Evolutionary conservation across 495 filamentous ascomycete genomes (phyloP), one percentile per base, ranked within the genome.

Genomic region (Aspergillus nanangensis): DNA sequence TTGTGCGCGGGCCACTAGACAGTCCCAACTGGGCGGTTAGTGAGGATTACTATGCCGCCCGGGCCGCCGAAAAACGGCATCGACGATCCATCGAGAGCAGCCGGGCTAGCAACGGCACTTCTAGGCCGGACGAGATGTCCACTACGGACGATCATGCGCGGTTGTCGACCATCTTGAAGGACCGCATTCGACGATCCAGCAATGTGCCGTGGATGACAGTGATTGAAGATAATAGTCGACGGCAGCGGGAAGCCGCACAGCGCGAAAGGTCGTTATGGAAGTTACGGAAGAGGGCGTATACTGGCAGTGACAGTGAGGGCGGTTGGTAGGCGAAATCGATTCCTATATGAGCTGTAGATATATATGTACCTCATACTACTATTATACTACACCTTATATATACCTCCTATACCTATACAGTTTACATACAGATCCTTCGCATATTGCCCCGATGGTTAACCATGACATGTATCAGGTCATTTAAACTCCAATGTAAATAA

Each of bases 1-100:
- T 82, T 1, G 76, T 80, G 8, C 65, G 76, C 20, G 79, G 79
- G 0, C 63, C 67, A 21, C 43, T 80, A 10, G 78, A 77, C 53
- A 74, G 65, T 31, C 76, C 75, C 2, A 72, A 72, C 23, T 77
- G 74, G 75, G 72, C 72, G 19, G 53, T 72, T 35, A 70, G 64
- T 36, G 70, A 75, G 44, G 70, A 73, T 42, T 73, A 71, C 45
- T 45, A 71, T 29, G 60, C 64, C 11, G 69, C 69, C 3, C 63
- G 66, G 17, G 61, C 69, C 5, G 69, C 60, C 10, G 65, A 70
- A 41, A 58, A 61, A 29, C 58, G 60, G 13, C 59, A 67, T 33
- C 61, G 67, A 11, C 11, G n/a, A n/a, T n/a, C n/a, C n/a, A n/a
- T n/a, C n/a, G n/a, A n/a, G n/a, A n/a, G n/a, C n/a, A n/a, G n/a